Conservation (phyloP, 2,329 filamentous ascomycete species). For the Epicoccum sorghinum region DNA sequence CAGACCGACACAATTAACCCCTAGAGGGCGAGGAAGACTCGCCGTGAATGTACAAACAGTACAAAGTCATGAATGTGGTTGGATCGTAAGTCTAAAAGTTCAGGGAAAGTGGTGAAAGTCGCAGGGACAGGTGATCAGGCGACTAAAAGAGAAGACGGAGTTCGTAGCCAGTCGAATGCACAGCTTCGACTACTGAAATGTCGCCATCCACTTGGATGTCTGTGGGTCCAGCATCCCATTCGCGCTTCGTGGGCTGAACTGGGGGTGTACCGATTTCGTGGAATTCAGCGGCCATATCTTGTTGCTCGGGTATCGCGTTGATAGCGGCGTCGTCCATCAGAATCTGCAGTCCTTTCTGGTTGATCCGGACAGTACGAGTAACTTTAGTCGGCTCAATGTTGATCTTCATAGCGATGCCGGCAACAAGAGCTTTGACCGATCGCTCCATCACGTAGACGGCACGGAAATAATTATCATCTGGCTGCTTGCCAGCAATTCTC, state of each 20-base stretch:
- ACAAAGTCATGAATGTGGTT: slow-evolving; percentile 41
- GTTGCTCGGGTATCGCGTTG: slow-evolving; percentile 81
- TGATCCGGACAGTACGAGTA: slow-evolving; percentile 72
- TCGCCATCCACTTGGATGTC: slow-evolving; percentile 58
- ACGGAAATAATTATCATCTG: slow-evolving; percentile 72
- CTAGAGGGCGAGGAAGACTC: slow-evolving; percentile 16
- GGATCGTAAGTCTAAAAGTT: slow-evolving; percentile 24
- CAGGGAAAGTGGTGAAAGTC: slow-evolving; percentile 15
- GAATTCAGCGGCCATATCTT: slow-evolving; percentile 80
- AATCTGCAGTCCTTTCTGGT: slow-evolving; percentile 77
- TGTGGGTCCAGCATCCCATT: slow-evolving; percentile 58
- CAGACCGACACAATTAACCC: slow-evolving; percentile 23
- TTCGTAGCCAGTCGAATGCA: slow-evolving; percentile 55
- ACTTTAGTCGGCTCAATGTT: slow-evolving; percentile 76
- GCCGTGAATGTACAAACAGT: slow-evolving; percentile 38
- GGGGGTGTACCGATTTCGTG: slow-evolving; percentile 64
- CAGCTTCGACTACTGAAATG: slow-evolving; percentile 50
- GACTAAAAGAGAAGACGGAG: slow-evolving; percentile 55
- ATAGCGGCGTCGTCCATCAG: slow-evolving; percentile 92
- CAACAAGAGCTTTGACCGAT: slow-evolving; percentile 74
- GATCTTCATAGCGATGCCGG: slow-evolving; percentile 78
- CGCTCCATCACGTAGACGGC: slow-evolving; percentile 85
- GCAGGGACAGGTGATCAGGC: background rate
- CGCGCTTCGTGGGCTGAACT: slow-evolving; percentile 55
- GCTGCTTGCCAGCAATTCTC: slow-evolving; percentile 55